A percentile compares a stretch with the other conserved stretches of the same genome.
These are phyloP conservation scores for Trichoderma orchidacearum DNA, from an alignment of 495 filamentous ascomycete species.

Conservation along the genomic window DNA sequence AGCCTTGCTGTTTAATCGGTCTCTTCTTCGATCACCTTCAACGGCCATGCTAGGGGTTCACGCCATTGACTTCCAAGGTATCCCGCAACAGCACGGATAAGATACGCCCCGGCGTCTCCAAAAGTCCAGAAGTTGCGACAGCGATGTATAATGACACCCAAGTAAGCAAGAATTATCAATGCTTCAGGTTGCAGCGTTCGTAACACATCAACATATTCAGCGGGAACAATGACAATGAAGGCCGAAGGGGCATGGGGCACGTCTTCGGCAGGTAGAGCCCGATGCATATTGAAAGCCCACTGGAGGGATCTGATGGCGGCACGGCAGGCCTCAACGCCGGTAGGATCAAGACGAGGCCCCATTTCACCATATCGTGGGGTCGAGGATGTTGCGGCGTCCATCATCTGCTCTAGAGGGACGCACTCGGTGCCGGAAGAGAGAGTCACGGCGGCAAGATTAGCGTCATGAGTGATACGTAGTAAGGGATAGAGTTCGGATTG, in stretches of 20 bases:
- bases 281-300: slow-evolving; percentile 1
- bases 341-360: background rate
- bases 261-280: slow-evolving; percentile 5
- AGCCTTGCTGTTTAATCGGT: background rate
- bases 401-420: background rate
- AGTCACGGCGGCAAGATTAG: background rate
- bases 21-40: slow-evolving; percentile 6
- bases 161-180: slow-evolving; percentile 28
- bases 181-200: slow-evolving; percentile 22
- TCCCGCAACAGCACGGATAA: slow-evolving; percentile 17
- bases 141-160: slow-evolving; percentile 19
- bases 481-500: background rate
- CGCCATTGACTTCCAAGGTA: slow-evolving; percentile 21
- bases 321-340: background rate
- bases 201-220: slow-evolving; percentile 21
- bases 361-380: background rate
- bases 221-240: slow-evolving; percentile 10
- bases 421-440: background rate
- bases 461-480: background rate
- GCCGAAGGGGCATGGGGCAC: slow-evolving; percentile 12
- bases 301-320: background rate
- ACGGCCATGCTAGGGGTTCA: slow-evolving; percentile 20
- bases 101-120: slow-evolving; percentile 15
- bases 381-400: background rate
- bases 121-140: slow-evolving; percentile 21